Percentiles rank a stretch among this genome's conserved stretches.
These are phyloP conservation scores for Lactifluus rugatus DNA, from an alignment of 768 basidiomycete species.

Conservation along the genomic window DNA sequence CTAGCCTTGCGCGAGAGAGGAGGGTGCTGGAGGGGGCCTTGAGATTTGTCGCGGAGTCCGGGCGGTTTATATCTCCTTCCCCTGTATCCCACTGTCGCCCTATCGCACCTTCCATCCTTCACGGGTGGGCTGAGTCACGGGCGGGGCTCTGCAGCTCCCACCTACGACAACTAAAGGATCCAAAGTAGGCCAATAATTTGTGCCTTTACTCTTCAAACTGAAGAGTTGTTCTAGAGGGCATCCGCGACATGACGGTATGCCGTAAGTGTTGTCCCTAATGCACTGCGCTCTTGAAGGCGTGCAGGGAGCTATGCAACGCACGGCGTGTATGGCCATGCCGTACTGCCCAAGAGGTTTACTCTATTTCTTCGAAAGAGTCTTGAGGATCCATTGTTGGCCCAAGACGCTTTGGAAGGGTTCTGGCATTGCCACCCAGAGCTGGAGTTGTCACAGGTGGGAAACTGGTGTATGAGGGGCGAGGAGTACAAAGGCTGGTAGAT, in stretches of 20 bases:
- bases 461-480: constrained; percentile 20
- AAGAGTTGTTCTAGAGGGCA: neutral
- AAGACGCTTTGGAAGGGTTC: neutral
- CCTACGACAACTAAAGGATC: neutral
- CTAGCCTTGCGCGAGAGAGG: constrained; percentile 2
- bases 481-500: constrained; percentile 2
- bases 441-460: constrained; percentile 1
- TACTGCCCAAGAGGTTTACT: neutral
- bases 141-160: constrained; percentile 8
- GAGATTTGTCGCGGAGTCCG: constrained; percentile 18
- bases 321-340: neutral
- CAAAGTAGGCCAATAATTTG: neutral
- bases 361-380: neutral
- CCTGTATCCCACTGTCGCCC: neutral
- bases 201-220: neutral
- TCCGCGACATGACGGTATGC: neutral
- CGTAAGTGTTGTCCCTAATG: neutral
- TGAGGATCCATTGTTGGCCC: too few relatives aligned
- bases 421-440: neutral
- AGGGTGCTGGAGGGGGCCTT: constrained; percentile 15
- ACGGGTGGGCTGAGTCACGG: constrained; percentile 12
- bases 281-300: neutral
- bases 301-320: neutral
- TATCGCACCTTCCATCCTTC: constrained; percentile 15
- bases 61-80: neutral